Evolutionary conservation across 2,329 filamentous ascomycete species (phyloP).

Genomic region (Nigrospora osmanthi): DNA sequence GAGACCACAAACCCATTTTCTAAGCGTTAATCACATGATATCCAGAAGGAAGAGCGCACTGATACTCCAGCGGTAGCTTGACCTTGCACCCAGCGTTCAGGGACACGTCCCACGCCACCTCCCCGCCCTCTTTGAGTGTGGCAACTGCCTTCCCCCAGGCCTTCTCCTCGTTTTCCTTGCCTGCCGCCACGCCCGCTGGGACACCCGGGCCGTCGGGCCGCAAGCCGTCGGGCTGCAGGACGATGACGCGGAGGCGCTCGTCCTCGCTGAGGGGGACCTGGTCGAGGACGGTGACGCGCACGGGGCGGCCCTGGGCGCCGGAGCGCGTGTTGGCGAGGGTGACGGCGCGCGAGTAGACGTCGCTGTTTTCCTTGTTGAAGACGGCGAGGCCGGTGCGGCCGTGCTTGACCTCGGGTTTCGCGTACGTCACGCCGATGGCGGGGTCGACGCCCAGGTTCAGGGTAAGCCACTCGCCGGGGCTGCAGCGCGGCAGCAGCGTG

Average conservation of each 20-base stretch:
- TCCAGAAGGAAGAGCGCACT: conserved; percentile 45
- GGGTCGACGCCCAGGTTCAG: conserved; percentile 54
- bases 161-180: conserved; percentile 21
- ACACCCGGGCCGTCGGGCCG: conserved; percentile 27
- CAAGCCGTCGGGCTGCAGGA: conserved; percentile 41
- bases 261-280: conserved; percentile 57
- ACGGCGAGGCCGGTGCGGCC: conserved; percentile 35
- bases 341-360: conserved; percentile 39
- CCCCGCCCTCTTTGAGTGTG: conserved; percentile 45
- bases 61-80: conserved; percentile 53
- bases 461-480: conserved; percentile 42
- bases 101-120: conserved; percentile 50
- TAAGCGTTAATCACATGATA: conserved; percentile 27
- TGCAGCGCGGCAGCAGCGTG: conserved; percentile 45
- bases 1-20: neutral
- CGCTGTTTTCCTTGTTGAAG: conserved; percentile 44
- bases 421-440: conserved; percentile 45
- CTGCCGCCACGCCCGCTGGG: conserved; percentile 22
- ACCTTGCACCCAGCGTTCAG: conserved; percentile 50
- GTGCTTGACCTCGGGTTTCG: conserved; percentile 45
- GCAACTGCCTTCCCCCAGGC: conserved; percentile 49
- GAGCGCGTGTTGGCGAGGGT: conserved; percentile 43
- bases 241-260: conserved; percentile 43
- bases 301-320: conserved; percentile 21
- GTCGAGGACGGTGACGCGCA: conserved; percentile 46